Evolutionary conservation across 768 basidiomycete species (phyloP), one percentile per base, ranked within the genome.

Genomic region (Candolleomyces eurysporus): DNA sequence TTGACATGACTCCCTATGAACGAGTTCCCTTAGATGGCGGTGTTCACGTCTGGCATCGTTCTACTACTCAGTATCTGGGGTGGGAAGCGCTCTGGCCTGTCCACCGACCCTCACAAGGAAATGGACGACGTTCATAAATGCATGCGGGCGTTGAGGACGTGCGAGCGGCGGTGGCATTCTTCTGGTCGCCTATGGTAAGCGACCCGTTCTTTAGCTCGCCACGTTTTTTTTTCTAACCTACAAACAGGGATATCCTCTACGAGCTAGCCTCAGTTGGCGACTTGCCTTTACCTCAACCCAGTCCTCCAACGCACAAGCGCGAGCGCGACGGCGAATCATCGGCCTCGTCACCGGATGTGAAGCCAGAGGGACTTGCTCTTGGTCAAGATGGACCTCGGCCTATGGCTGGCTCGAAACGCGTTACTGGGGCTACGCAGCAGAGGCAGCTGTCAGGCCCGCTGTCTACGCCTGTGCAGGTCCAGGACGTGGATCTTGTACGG

Each of bases 241-340:
- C 16, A 17, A 11, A 4, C 62, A 90, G 89, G 88, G 88, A 90
- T 65, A 82, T 91, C 46, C 72, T 91, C 19, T 90, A 84, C 64
- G 88, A 91, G 64, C 76, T 91, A 1, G 87, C 89, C 4, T 86
- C 81, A 0, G 88, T 86, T 4, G 88, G 89, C 2, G 87, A 90
- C 22, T 77, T 91, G 0, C 89, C 88, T 0, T 76, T 90, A 5
- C 89, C 89, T 2, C 78, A 82, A 53, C 67, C 79, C 0, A 84
- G 82, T 56, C 84, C 86, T 0, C 74, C 80, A 9, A 78, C 71
- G 4, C 54, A 82, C 63, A 91, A 91, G 61, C 86, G 90, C 17
- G 87, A 86, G 52, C 77, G 88, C 43, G 85, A 84, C 59, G 74
- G 82, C 1, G 86, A 88, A 58, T 81, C 78, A 63, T 79, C 84